Evolutionary conservation across 371 early-diverging fungal genomes (phyloP).

Genomic region (Dinochytrium kinnereticum): DNA sequence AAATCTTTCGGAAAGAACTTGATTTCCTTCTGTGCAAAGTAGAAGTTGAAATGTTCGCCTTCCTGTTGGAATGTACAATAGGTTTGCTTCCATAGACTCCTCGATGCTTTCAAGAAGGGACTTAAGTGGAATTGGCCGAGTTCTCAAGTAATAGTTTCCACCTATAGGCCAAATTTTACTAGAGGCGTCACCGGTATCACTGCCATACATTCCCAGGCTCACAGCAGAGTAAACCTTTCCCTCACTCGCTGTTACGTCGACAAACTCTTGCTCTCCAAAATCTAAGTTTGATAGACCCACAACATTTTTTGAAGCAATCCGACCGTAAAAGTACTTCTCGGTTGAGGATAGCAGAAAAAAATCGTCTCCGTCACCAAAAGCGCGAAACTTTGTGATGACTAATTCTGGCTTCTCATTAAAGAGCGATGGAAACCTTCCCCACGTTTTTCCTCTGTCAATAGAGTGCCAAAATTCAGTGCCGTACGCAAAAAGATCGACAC

Average conservation of each 20-base stretch:
- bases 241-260: constrained; percentile 9
- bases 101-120: neutral
- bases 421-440: constrained; percentile 12
- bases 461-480: constrained; percentile 37
- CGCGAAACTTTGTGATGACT: constrained; percentile 20
- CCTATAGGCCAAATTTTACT: neutral
- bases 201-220: neutral
- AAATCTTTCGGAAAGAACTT: neutral
- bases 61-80: neutral
- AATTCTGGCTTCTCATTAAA: neutral
- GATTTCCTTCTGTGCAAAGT: neutral
- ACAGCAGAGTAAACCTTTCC: neutral
- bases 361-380: neutral
- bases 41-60: neutral
- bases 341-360: constrained; percentile 20
- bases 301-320: neutral
- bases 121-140: neutral
- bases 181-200: neutral
- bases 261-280: neutral
- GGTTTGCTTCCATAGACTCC: neutral
- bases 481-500: constrained; percentile 35
- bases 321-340: constrained; percentile 23
- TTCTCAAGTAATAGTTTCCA: neutral
- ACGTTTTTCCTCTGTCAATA: constrained; percentile 31
- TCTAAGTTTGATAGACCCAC: neutral